Conservation (phyloP, 106 monocot species). For the Dactylorhiza incarnata region DNA sequence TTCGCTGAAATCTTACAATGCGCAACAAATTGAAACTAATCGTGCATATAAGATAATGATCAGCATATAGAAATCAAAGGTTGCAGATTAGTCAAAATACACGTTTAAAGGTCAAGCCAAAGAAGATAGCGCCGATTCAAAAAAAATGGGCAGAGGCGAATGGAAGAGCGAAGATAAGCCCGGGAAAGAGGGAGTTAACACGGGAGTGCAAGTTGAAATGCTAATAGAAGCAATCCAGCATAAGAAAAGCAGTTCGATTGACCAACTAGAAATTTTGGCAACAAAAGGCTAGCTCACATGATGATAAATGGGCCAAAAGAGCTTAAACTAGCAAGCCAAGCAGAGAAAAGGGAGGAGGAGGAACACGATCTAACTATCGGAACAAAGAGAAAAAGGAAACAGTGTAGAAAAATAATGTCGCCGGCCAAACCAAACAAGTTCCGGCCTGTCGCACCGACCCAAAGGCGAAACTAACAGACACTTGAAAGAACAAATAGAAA, state of each 20-base stretch:
- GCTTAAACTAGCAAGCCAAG: background rate
- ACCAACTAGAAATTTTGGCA: background rate
- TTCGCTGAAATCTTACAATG: background rate
- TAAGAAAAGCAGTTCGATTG: background rate
- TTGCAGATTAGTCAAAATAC: background rate
- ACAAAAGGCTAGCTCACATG: background rate
- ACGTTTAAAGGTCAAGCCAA: background rate
- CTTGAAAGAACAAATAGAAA: background rate
- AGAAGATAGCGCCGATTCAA: background rate
- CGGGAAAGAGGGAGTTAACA: background rate
- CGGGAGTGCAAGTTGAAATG: background rate
- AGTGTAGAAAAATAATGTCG: background rate
- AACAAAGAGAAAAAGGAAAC: background rate
- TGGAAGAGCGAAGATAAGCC: background rate
- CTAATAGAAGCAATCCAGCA: background rate
- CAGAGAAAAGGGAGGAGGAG: background rate
- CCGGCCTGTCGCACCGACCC: background rate
- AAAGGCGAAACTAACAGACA: background rate
- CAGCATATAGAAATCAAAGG: background rate
- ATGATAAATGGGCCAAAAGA: background rate
- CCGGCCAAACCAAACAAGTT: background rate
- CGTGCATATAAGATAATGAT: background rate
- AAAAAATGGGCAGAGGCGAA: background rate
- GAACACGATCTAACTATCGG: constrained; percentile 1
- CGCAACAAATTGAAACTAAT: constrained; percentile 1